Evolutionary conservation across 1,284 basidiomycete genomes (phyloP).

Genomic region (Anthracocystis walkeri): DNA sequence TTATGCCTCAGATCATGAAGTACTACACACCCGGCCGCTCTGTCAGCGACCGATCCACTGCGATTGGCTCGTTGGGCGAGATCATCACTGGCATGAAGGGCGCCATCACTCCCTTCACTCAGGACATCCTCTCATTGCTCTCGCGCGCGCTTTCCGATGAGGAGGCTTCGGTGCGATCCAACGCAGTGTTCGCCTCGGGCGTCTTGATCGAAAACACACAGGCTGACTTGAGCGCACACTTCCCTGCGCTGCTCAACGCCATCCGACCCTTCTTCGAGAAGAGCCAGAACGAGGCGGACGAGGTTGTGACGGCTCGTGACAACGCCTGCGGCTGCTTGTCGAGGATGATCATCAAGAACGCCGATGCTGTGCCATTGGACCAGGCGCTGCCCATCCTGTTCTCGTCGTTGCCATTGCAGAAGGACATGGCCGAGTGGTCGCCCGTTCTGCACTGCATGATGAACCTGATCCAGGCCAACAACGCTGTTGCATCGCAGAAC

Average conservation of each 20-base stretch:
- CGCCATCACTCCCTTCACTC: slow-evolving; percentile 85
- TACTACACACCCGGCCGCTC: slow-evolving; percentile 90
- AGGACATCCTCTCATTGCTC: slow-evolving; percentile 71
- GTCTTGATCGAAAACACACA: slow-evolving; percentile 90
- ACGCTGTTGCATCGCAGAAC: slow-evolving; percentile 77
- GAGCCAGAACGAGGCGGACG: slow-evolving; percentile 73
- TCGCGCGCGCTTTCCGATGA: slow-evolving; percentile 80
- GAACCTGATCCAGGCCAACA: slow-evolving; percentile 83
- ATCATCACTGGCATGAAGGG: slow-evolving; percentile 92
- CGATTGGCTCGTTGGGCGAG: slow-evolving; percentile 94
- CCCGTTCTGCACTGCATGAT: slow-evolving; percentile 92
- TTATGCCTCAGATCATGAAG: slow-evolving; percentile 89
- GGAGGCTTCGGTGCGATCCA: slow-evolving; percentile 92
- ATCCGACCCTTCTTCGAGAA: slow-evolving; percentile 86
- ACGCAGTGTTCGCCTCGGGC: slow-evolving; percentile 93
- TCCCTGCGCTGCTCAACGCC: slow-evolving; percentile 80
- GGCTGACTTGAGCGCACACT: slow-evolving; percentile 85
- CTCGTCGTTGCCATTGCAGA: slow-evolving; percentile 83
- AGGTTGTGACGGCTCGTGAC: slow-evolving; percentile 87
- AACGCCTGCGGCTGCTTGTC: slow-evolving; percentile 94
- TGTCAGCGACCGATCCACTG: slow-evolving; percentile 88
- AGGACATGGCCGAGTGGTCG: slow-evolving; percentile 78
- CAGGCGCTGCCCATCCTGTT: slow-evolving; percentile 86
- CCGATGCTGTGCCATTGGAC: slow-evolving; percentile 85
- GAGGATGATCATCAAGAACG: slow-evolving; percentile 87